These are phyloP conservation scores for Monosporascus sp. DNA, from an alignment of 2,329 filamentous ascomycete species.

Conservation along the genomic window DNA sequence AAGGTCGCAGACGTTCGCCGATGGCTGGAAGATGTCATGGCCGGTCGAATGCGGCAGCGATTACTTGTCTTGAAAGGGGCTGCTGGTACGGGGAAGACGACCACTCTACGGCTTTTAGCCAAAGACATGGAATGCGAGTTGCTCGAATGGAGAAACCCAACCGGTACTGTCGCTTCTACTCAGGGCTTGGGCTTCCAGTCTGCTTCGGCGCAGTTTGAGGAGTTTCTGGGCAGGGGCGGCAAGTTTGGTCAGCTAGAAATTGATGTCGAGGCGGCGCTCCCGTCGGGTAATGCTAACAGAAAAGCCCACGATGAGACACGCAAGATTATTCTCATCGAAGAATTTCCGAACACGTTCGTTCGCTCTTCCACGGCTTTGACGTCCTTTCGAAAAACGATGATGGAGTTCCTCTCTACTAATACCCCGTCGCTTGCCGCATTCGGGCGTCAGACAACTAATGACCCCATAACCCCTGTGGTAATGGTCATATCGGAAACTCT, in stretches of 20 bases:
- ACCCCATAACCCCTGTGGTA: constrained; percentile 66
- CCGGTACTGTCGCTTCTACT: constrained; percentile 50
- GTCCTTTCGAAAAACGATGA: constrained; percentile 69
- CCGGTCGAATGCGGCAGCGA: constrained; percentile 61
- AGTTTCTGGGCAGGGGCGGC: constrained; percentile 79
- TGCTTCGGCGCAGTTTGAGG: constrained; percentile 77
- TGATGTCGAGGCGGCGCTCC: constrained; percentile 21
- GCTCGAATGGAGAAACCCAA: constrained; percentile 87
- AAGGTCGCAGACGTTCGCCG: constrained; percentile 81
- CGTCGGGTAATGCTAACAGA: constrained; percentile 1
- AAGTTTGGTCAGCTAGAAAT: constrained; percentile 69
- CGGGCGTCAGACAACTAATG: constrained; percentile 35
- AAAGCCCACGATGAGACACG: constrained; percentile 21
- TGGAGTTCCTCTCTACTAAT: constrained; percentile 68
- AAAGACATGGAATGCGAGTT: constrained; percentile 72
- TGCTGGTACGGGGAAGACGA: constrained; percentile 90
- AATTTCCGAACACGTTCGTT: constrained; percentile 74
- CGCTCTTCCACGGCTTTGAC: constrained; percentile 59
- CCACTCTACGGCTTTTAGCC: constrained; percentile 74
- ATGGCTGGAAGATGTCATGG: constrained; percentile 75
- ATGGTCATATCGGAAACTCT: constrained; percentile 91
- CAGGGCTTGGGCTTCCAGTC: constrained; percentile 66
- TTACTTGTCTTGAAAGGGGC: constrained; percentile 83
- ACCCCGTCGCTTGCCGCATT: constrained; percentile 51
- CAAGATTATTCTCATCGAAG: constrained; percentile 70